phyloP scores from a whole-genome alignment of 495 filamentous ascomycete genomes.

The Extremus antarcticus region DNA sequence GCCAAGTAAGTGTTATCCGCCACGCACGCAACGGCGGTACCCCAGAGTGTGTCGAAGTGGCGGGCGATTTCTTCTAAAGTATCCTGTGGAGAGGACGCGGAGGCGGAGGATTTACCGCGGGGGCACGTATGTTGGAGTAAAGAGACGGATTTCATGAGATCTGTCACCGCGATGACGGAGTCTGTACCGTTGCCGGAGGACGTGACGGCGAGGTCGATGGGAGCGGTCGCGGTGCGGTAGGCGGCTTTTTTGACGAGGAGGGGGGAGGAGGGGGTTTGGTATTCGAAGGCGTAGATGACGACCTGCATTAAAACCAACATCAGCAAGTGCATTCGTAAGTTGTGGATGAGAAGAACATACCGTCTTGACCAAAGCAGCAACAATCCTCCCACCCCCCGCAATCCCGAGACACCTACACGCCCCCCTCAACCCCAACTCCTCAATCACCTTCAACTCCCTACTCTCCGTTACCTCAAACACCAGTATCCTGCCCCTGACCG shows the following conservation, averaged over 20 bases:
- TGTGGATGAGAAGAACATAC: slow-evolving; percentile 34
- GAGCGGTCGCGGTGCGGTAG: slow-evolving; percentile 74
- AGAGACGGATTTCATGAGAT: slow-evolving; percentile 88
- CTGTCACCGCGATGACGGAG: slow-evolving; percentile 69
- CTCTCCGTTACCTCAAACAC: slow-evolving; percentile 72
- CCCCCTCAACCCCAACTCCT: slow-evolving; percentile 54
- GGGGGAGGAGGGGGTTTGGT: slow-evolving; percentile 22
- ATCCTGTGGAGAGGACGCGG: too few species aligned
- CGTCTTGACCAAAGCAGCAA: slow-evolving; percentile 78
- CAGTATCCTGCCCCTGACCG: slow-evolving; percentile 63
- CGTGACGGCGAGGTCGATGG: slow-evolving; percentile 64
- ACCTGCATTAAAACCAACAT: slow-evolving; percentile 21
- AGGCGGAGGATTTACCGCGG: too few species aligned
- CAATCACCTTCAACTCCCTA: slow-evolving; percentile 55
- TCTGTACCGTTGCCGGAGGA: slow-evolving; percentile 1
- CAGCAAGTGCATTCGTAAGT: not conserved
- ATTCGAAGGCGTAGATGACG: slow-evolving; percentile 33
- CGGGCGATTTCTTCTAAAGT: slow-evolving; percentile 61
- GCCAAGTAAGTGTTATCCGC: slow-evolving; percentile 64
- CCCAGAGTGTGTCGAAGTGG: slow-evolving; percentile 72
- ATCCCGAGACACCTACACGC: slow-evolving; percentile 68
- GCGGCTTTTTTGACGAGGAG: slow-evolving; percentile 54
- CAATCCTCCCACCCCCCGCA: slow-evolving; percentile 57
- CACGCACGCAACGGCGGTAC: slow-evolving; percentile 64
- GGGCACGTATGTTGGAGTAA: slow-evolving; percentile 65